Evolutionary conservation across 2,329 filamentous ascomycete species (phyloP).

Genomic region (Cryphonectria naterciae): DNA sequence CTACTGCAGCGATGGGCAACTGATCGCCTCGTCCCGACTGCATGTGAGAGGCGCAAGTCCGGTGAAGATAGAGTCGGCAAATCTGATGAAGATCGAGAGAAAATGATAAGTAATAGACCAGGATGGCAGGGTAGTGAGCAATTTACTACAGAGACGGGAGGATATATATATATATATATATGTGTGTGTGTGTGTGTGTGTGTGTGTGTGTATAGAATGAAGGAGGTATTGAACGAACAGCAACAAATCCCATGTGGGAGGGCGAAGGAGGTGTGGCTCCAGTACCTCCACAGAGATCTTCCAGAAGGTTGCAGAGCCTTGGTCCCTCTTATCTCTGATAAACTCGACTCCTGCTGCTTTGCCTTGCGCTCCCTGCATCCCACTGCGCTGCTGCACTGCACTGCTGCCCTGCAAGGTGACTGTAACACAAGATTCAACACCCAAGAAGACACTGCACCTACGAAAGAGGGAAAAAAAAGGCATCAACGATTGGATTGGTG

Average conservation of each 20-base stretch:
- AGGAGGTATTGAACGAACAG: background rate
- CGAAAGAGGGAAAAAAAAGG: background rate
- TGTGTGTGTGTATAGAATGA: background rate
- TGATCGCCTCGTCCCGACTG: constrained; percentile 11
- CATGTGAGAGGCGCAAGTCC: background rate
- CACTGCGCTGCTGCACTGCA: background rate
- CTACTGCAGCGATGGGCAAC: constrained; percentile 10
- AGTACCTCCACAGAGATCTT: background rate
- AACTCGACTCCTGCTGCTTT: background rate
- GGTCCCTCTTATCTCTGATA: constrained; percentile 8
- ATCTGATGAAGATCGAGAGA: background rate
- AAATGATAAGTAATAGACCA: background rate
- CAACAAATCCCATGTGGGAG: background rate
- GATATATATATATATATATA: background rate
- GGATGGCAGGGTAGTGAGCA: background rate
- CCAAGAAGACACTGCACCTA: background rate
- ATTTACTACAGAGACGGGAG: background rate
- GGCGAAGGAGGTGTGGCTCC: background rate
- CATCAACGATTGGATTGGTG: constrained; percentile 1
- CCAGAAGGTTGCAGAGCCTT: background rate
- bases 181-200: no score
- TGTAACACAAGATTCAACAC: constrained; percentile 12
- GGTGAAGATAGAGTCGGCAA: background rate
- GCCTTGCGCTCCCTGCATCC: background rate
- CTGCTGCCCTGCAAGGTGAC: constrained; percentile 1